These are phyloP conservation scores for Pseudocercospora fuligena DNA, from an alignment of 2,329 filamentous ascomycete genomes.

Conservation along the genomic window DNA sequence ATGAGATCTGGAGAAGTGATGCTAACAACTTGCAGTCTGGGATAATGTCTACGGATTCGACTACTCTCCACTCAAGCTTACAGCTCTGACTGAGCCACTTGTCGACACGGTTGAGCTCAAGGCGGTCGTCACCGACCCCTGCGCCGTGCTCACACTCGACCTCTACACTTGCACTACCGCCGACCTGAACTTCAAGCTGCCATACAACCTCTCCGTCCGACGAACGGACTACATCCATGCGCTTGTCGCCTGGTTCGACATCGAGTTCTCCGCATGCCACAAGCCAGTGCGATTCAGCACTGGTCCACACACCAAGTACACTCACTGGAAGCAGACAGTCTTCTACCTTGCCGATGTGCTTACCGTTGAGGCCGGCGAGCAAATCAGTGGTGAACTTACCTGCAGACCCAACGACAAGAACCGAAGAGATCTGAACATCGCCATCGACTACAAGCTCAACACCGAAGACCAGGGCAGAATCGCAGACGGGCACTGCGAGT, in stretches of 20 bases:
- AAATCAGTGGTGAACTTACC: conserved; percentile 71
- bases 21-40: conserved; percentile 71
- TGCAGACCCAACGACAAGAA: conserved; percentile 95
- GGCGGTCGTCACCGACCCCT: conserved; percentile 92
- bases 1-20: conserved; percentile 12
- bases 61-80: conserved; percentile 91
- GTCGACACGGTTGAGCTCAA: conserved; percentile 98
- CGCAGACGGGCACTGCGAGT: conserved; percentile 72
- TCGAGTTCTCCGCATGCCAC: conserved; percentile 97
- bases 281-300: conserved; percentile 97
- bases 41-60: conserved; percentile 99
- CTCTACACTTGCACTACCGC: conserved; percentile 88
- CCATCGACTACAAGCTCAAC: conserved; percentile 79
- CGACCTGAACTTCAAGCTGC: conserved; percentile 82
- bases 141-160: conserved; percentile 82
- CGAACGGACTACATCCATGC: conserved; percentile 96
- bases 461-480: conserved; percentile 73
- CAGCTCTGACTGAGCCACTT: conserved; percentile 90
- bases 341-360: conserved; percentile 95
- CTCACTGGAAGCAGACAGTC: conserved; percentile 99
- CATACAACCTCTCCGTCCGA: conserved; percentile 76
- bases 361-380: conserved; percentile 86
- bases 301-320: conserved; percentile 97
- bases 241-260: conserved; percentile 98
- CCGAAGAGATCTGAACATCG: conserved; percentile 91